These are phyloP conservation scores for Elsinoe batatas DNA, from an alignment of 2,329 filamentous ascomycete species.

Conservation along the genomic window DNA sequence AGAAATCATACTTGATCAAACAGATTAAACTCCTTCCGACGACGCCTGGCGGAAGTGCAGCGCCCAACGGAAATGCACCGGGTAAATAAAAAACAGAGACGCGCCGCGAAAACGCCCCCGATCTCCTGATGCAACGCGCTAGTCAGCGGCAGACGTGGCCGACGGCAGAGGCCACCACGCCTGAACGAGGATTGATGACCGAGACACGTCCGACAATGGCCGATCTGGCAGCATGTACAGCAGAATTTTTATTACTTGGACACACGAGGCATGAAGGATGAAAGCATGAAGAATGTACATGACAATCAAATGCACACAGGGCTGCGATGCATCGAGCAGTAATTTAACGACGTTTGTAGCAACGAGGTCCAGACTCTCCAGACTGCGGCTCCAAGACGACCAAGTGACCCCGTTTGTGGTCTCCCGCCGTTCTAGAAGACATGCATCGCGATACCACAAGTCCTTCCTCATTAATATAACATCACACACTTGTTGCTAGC, in stretches of 20 bases:
- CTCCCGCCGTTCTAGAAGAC: conserved; percentile 8
- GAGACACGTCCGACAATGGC: neutral
- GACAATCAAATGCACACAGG: neutral
- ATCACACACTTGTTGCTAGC: neutral
- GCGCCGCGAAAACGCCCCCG: neutral
- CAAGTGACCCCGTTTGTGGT: neutral
- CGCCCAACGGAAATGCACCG: neutral
- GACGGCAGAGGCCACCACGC: neutral
- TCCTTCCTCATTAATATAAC: neutral
- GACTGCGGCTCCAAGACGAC: conserved; percentile 2
- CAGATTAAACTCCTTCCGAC: conserved; percentile 52
- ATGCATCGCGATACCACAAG: neutral
- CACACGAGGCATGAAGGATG: conserved; percentile 2
- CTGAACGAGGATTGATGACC: neutral
- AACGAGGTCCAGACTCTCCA: neutral
- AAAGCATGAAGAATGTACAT: neutral
- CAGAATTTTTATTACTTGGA: conserved; percentile 5
- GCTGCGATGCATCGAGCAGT: neutral
- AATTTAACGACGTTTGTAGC: neutral
- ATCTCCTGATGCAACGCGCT: neutral
- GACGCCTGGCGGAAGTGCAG: neutral
- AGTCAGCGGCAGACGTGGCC: neutral
- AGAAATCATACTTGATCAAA: conserved; percentile 93
- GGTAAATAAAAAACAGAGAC: neutral
- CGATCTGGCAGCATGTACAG: neutral